Base-by-base conservation (phyloP, 1,284 basidiomycete genomes). In the Hemileccinum hortonii region DNA sequence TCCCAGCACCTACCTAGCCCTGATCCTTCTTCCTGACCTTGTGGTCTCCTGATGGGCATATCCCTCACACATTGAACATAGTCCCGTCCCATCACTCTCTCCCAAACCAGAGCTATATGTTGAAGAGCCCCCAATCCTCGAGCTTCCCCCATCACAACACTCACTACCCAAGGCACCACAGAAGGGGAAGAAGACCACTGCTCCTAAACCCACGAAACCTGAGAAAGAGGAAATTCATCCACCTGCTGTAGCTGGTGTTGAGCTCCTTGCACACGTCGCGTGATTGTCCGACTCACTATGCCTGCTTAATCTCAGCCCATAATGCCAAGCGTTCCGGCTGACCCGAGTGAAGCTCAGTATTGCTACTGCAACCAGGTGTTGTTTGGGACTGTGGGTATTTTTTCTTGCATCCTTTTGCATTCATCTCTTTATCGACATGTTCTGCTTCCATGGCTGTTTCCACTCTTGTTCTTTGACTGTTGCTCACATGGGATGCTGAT, bases 301-400 rank as follows among this genome's bases (percentile, higher is more conserved):
- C 75, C 74, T 59, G 55, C 69, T 54, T 58, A 64, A 56, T 49
- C 57, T 40, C 48, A 36, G 18, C 48, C 45, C 5, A 30, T 47
- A 19, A 54, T 47, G 35, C 64, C 65, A 40, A 54, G 54, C 42
- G 55, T 55, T 49, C 63, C 57, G 14, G 60, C 57, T 3, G 72
- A 80, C 56, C 73, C 77, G 3, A 74, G 74, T 47, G 86, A 92
- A 67, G 74, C 71, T 51, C 72, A 77, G 33, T 93, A 88, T 69
- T 93, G 90, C 63, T 86, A 83, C 70, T 93, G 91, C 66, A 78
- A 87, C 61, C 77, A 83, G 54, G 79, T 85, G 14, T 89, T 86
- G 15, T 90, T 81, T 64, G 90, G 90, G 61, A 82, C 85, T 69
- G 89, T 89, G 62, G 58, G 81, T 72, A 29, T 37, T n/a, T n/a